Base-by-base conservation (phyloP, 352 stramenopile species). In the Phytophthora syringae region DNA sequence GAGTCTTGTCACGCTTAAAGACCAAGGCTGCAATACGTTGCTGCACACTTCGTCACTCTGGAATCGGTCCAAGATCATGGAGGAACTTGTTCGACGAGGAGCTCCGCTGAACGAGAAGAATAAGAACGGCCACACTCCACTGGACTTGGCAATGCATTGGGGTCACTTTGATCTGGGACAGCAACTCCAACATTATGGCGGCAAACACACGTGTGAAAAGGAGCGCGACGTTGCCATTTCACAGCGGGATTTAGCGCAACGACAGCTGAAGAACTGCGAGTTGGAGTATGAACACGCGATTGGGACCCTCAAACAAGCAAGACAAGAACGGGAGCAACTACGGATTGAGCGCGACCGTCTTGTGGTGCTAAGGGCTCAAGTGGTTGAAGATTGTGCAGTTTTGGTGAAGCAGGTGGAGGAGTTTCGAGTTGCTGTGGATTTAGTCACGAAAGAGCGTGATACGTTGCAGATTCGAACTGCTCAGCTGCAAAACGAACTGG, bases 71-170 rank as follows among this genome's bases (percentile, higher is more conserved):
- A 71, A 58, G 34, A 74, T 86, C 44, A 73, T 82, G 60, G 79
- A 88, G 55, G 68, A 79, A 36, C 67, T 88, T 21, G 52, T 88
- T 58, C 77, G 79, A 10, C 36, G 58, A 4, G 79, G 79, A 6
- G 70, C 72, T 16, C 52, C 73, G 27, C 61, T 88, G 7, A 88
- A 86, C 40, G 70, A 67, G 15, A 71, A 63, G 21, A 88, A 88
- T 64, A 75, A 70, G 28, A 82, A 67, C 21, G 77, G 75, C 11
- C 76, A 86, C 51, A 88, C 79, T 3, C 63, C 79, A n/a, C 51
- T 83, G 18, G 79, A 88, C 22, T 61, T 88, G 43, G 79, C 79
- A 2, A 79, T 80, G 52, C 79, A 88, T 28, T 88, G 75, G 72
- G 79, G 79, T 11, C 74, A 88, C 37, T 72, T 74, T 49, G 79